Evolutionary conservation across 345 rosid species (phyloP), one percentile per base, ranked within the genome.

Genomic region (Ceriops zippeliana): DNA sequence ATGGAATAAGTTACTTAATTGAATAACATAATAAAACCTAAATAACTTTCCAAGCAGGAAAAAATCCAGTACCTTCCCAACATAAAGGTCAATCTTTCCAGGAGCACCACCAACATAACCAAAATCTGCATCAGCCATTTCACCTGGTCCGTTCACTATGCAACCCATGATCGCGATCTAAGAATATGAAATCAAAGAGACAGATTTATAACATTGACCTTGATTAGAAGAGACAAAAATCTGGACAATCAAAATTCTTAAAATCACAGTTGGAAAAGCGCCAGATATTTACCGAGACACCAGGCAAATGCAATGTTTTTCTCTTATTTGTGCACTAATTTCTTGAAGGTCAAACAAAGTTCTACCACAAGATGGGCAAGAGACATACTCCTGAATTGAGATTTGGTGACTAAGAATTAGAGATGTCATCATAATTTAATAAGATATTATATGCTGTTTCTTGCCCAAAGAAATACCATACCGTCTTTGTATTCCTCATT

Each of bases 41-140:
- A 5, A 21, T 57, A 62, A 56, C 54, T 19, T 64, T 62, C 17
- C 26, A 34, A 70, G 63, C 21, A 64, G 3, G 75, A 46, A 53
- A 70, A 61, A 53, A 54, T 70, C 28, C 17, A n/a, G 58, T 78
- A 91, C 97, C 97, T 95, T 95, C 59, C 99, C 99, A 0, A 91
- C 99, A 37, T 95, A 90, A 49, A 95, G 89, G 79, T 91, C 99
- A 9, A 91, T 95, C 86, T 91, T 91, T 58, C 98, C 99, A 4
- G 97, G 99, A 71, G 96, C 87, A 27, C 97, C 99, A 9, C 99
- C 99, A 2, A 95, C 97, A 38, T 95, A 95, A 7, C 97, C 97
- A 27, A 95, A 95, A 77, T 91, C 99, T 54, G 99, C 99, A 75
- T 95, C 99, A 52, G 97, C 99, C 99, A 91, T 95, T 86, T 95